These are phyloP conservation scores for Candida vartiovaarae DNA, from an alignment of 805 yeast species.

Conservation along the genomic window DNA sequence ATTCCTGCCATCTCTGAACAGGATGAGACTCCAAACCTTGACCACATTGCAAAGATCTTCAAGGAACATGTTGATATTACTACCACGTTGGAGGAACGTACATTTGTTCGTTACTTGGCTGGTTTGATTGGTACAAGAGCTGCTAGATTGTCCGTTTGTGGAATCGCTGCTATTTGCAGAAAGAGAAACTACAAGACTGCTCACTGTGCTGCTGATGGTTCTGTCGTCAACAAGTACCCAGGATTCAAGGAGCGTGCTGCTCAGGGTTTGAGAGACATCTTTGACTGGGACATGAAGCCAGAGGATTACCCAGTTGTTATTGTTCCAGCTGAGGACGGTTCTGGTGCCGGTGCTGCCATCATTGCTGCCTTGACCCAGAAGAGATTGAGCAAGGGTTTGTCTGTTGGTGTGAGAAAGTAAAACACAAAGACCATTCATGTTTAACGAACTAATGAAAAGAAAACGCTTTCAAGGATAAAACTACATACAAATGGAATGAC, in stretches of 20 bases:
- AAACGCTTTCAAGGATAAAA: neutral
- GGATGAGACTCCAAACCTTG: slow-evolving; percentile 79
- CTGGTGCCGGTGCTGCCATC: slow-evolving; percentile 97
- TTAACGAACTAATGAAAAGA: neutral
- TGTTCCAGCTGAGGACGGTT: slow-evolving; percentile 95
- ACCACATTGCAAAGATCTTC: slow-evolving; percentile 67
- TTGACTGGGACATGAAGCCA: slow-evolving; percentile 58
- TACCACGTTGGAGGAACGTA: slow-evolving; percentile 73
- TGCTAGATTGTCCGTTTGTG: slow-evolving; percentile 88
- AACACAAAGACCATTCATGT: too few relatives aligned
- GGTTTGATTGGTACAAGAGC: slow-evolving; percentile 89
- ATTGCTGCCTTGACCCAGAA: slow-evolving; percentile 91
- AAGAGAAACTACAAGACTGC: slow-evolving; percentile 74
- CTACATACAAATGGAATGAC: too few relatives aligned
- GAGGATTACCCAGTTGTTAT: slow-evolving; percentile 69
- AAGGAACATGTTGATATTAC: slow-evolving; percentile 47
- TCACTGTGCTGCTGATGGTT: slow-evolving; percentile 96
- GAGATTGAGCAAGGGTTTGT: slow-evolving; percentile 64
- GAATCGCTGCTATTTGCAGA: slow-evolving; percentile 88
- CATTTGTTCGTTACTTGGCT: slow-evolving; percentile 72
- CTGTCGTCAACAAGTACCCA: slow-evolving; percentile 92
- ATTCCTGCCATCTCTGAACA: slow-evolving; percentile 82
- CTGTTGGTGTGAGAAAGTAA: slow-evolving; percentile 45
- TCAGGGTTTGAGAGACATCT: slow-evolving; percentile 78
- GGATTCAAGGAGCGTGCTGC: slow-evolving; percentile 87